Conservation (phyloP, 208 protist genomes). For the Trichomonas gallinae region DNA sequence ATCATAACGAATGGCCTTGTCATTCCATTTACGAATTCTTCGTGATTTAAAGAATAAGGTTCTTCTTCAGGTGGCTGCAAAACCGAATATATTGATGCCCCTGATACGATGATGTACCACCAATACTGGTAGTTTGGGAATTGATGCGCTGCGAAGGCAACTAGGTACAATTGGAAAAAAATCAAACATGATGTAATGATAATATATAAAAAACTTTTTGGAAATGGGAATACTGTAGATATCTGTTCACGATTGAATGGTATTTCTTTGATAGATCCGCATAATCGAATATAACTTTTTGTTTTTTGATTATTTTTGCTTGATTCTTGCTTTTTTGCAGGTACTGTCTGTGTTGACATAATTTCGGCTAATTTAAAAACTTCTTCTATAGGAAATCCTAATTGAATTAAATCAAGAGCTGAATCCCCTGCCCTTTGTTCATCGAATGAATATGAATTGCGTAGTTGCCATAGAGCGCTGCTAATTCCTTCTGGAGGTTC, state of each 20-base stretch:
- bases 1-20: background rate
- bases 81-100: background rate
- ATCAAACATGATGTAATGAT: background rate
- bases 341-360: background rate
- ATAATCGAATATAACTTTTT: background rate
- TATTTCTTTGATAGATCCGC: background rate
- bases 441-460: background rate
- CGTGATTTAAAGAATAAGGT: background rate
- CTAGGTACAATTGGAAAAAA: background rate
- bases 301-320: background rate
- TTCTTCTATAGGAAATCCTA: background rate
- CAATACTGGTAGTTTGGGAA: background rate
- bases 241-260: background rate
- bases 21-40: background rate
- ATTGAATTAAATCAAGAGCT: background rate
- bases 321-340: background rate
- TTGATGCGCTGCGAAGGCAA: background rate
- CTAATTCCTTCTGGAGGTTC: background rate
- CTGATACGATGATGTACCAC: background rate
- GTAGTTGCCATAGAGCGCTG: background rate
- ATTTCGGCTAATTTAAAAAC: background rate
- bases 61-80: background rate
- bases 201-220: background rate
- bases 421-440: background rate
- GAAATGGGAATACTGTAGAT: background rate